A percentile compares a stretch with the other conserved stretches of the same genome.
These are phyloP conservation scores for Periconia sp. DNA, from an alignment of 2,329 filamentous ascomycete species.

Conservation along the genomic window DNA sequence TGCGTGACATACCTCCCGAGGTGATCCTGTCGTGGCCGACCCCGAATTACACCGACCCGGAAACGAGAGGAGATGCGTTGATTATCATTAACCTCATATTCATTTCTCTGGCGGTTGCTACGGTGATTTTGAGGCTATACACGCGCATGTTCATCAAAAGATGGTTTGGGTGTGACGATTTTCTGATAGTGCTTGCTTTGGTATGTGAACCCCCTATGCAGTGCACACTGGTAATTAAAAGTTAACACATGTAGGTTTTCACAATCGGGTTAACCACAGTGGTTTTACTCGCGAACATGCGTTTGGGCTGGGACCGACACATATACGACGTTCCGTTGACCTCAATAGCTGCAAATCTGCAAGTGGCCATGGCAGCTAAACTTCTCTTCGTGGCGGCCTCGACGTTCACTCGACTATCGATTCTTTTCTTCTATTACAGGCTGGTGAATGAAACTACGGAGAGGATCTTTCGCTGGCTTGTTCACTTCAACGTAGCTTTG, in stretches of 20 bases:
- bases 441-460: conserved; percentile 45
- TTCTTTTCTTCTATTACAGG: conserved; percentile 52
- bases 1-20: conserved; percentile 31
- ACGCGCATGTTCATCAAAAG: conserved; percentile 44
- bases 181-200: conserved; percentile 44
- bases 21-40: conserved; percentile 43
- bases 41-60: conserved; percentile 45
- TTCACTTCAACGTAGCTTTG: conserved; percentile 44
- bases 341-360: conserved; percentile 23
- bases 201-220: conserved; percentile 21
- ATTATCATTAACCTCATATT: conserved; percentile 45
- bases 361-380: conserved; percentile 48
- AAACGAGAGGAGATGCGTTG: conserved; percentile 43
- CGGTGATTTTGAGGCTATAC: conserved; percentile 44
- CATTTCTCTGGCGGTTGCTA: conserved; percentile 38
- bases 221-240: neutral
- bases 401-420: conserved; percentile 47
- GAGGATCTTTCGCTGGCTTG: conserved; percentile 41
- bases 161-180: conserved; percentile 48
- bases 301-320: conserved; percentile 48
- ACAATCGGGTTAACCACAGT: conserved; percentile 41
- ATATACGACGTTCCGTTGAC: conserved; percentile 44
- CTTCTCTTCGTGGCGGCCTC: conserved; percentile 45
- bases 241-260: conserved; percentile 31
- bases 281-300: conserved; percentile 46